Percentiles rank a stretch among this genome's conserved stretches.
Evolutionary conservation across 208 protist genomes (phyloP).

Genomic region (Herpetomonas tarakana): DNA sequence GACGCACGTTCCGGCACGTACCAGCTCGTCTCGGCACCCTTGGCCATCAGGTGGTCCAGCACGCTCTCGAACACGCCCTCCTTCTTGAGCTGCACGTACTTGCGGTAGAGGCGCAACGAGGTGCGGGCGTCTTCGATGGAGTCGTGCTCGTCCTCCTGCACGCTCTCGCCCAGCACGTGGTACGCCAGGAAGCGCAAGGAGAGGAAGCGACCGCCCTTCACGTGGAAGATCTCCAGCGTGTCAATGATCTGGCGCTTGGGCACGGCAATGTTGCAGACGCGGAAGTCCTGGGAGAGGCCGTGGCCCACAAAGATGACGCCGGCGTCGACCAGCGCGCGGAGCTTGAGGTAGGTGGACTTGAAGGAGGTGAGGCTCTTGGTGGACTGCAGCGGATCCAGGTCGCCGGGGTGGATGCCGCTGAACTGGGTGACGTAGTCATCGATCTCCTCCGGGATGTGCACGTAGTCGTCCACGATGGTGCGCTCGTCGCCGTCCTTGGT

Average conservation of each 20-base stretch:
- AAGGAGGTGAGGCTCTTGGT: slow-evolving; percentile 92
- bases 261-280: slow-evolving; percentile 95
- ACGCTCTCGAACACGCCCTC: slow-evolving; percentile 78
- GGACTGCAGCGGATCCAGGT: slow-evolving; percentile 91
- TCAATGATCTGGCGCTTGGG: slow-evolving; percentile 96
- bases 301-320: slow-evolving; percentile 95
- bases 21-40: slow-evolving; percentile 89
- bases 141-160: slow-evolving; percentile 95
- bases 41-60: slow-evolving; percentile 80
- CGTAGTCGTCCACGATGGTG: slow-evolving; percentile 90
- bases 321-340: slow-evolving; percentile 91
- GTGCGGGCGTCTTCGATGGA: slow-evolving; percentile 95
- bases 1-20: slow-evolving; percentile 74
- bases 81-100: slow-evolving; percentile 70
- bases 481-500: slow-evolving; percentile 74
- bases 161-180: slow-evolving; percentile 90
- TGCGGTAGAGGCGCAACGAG: slow-evolving; percentile 90
- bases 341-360: slow-evolving; percentile 94
- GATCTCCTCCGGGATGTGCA: slow-evolving; percentile 84
- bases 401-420: slow-evolving; percentile 94
- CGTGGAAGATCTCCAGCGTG: slow-evolving; percentile 95
- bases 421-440: slow-evolving; percentile 91
- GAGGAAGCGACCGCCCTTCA: slow-evolving; percentile 85
- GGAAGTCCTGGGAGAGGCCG: slow-evolving; percentile 95
- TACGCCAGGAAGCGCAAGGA: slow-evolving; percentile 94